Percentiles rank a stretch among this genome's conserved stretches.
These are phyloP conservation scores for Dactylellina leptospora DNA, from an alignment of 2,329 filamentous ascomycete species.

Conservation along the genomic window DNA sequence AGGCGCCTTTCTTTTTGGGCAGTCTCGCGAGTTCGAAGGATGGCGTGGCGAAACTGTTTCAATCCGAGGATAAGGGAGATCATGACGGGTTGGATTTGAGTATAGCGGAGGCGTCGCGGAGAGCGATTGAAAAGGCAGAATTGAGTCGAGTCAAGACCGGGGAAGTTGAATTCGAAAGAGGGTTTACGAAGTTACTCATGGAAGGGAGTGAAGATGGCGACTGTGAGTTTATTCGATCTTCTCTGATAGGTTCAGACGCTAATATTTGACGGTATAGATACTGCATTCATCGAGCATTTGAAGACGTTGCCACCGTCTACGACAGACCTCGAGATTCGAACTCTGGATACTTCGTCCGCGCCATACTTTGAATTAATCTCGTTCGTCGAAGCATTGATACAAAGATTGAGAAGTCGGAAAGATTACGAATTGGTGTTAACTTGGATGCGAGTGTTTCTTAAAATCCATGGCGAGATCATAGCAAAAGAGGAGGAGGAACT, in stretches of 20 bases:
- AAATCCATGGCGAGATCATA: conserved; percentile 75
- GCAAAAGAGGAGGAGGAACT: conserved; percentile 56
- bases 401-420: conserved; percentile 71
- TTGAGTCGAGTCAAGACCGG: conserved; percentile 77
- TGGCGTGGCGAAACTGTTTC: conserved; percentile 16
- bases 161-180: conserved; percentile 67
- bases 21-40: conserved; percentile 60
- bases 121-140: conserved; percentile 60
- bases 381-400: conserved; percentile 83
- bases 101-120: conserved; percentile 33
- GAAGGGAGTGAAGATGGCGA: conserved; percentile 67
- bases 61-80: conserved; percentile 58
- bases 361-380: conserved; percentile 75
- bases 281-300: conserved; percentile 77
- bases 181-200: conserved; percentile 69
- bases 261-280: conserved; percentile 53
- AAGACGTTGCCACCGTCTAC: conserved; percentile 83
- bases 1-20: conserved; percentile 93
- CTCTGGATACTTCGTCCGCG: conserved; percentile 66
- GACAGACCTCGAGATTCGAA: conserved; percentile 89
- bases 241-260: conserved; percentile 15
- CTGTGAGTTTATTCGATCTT: conserved; percentile 67
- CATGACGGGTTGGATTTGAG: conserved; percentile 58
- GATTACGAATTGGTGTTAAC: conserved; percentile 96
- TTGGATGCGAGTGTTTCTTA: conserved; percentile 95